Conservation (phyloP, 495 filamentous ascomycete species). For the Aspergillus mulundensis region DNA sequence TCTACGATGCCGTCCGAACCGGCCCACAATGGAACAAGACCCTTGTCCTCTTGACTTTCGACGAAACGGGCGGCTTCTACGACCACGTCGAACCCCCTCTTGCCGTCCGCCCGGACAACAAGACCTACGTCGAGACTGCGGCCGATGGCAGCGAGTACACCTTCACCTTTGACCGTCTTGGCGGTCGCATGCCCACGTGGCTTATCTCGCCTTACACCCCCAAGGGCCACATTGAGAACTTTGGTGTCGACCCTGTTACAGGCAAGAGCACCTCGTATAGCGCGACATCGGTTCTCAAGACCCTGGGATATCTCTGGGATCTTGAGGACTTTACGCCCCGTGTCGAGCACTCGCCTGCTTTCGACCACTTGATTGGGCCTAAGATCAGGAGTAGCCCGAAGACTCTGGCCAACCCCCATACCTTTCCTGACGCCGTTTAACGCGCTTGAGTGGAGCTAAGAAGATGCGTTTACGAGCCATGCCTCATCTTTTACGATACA, state of each 20-base stretch:
- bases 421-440: slow-evolving; percentile 8
- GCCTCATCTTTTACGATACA: not conserved
- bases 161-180: slow-evolving; percentile 44
- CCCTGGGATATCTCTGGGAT: slow-evolving; percentile 7
- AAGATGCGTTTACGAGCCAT: not conserved
- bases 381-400: not conserved
- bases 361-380: slow-evolving; percentile 5
- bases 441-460: too few relatives aligned
- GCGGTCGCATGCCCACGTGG: slow-evolving; percentile 44
- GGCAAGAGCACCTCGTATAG: not conserved
- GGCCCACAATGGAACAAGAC: slow-evolving; percentile 45
- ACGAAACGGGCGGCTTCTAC: slow-evolving; percentile 47
- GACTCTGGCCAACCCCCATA: not conserved
- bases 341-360: slow-evolving; percentile 7
- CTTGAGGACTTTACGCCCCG: slow-evolving; percentile 5
- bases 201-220: slow-evolving; percentile 41
- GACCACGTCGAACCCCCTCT: slow-evolving; percentile 48
- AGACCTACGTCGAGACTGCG: slow-evolving; percentile 42
- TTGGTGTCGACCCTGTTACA: slow-evolving; percentile 5
- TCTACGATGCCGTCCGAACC: slow-evolving; percentile 46
- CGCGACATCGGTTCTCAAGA: slow-evolving; percentile 9
- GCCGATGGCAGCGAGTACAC: slow-evolving; percentile 38
- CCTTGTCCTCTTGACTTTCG: slow-evolving; percentile 48
- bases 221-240: slow-evolving; percentile 4
- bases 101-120: slow-evolving; percentile 33